phyloP scores from a whole-genome alignment of 257 asterid genomes.

The Solanum etuberosum region DNA sequence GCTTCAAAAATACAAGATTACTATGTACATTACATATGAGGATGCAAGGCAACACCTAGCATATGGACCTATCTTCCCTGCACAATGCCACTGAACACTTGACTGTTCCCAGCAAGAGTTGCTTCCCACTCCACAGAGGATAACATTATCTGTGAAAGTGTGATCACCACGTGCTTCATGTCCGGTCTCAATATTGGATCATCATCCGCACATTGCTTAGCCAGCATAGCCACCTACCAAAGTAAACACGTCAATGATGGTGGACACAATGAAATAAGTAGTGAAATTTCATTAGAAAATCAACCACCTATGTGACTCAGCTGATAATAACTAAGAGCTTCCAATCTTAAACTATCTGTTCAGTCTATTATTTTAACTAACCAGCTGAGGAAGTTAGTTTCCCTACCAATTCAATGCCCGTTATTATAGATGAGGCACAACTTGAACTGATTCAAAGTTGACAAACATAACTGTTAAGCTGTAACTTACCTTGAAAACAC shows the following conservation, averaged over 20 bases:
- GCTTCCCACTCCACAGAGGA: constrained; percentile 99
- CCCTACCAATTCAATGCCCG: neutral
- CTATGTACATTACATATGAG: neutral
- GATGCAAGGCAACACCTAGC: neutral
- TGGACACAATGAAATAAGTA: neutral
- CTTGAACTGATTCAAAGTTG: neutral
- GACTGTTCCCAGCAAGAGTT: constrained; percentile 97
- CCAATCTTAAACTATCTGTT: neutral
- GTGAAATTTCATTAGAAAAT: neutral
- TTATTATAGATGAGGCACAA: neutral
- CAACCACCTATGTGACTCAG: neutral
- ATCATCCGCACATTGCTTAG: constrained; percentile 86
- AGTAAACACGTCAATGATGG: neutral
- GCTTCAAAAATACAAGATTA: neutral
- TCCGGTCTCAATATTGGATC: constrained; percentile 92
- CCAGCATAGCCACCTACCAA: constrained; percentile 64
- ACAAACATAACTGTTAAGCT: neutral
- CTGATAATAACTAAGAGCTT: neutral
- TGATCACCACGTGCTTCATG: constrained; percentile 86
- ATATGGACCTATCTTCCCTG: constrained; percentile 61
- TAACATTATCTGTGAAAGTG: constrained; percentile 79
- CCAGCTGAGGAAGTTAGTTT: neutral
- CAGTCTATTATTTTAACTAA: neutral
- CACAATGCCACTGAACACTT: constrained; percentile 92
- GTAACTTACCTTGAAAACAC: constrained; percentile 70